Evolutionary conservation across 768 basidiomycete genomes (phyloP), one percentile per base, ranked within the genome.

Genomic region (Lyophyllum atratum): DNA sequence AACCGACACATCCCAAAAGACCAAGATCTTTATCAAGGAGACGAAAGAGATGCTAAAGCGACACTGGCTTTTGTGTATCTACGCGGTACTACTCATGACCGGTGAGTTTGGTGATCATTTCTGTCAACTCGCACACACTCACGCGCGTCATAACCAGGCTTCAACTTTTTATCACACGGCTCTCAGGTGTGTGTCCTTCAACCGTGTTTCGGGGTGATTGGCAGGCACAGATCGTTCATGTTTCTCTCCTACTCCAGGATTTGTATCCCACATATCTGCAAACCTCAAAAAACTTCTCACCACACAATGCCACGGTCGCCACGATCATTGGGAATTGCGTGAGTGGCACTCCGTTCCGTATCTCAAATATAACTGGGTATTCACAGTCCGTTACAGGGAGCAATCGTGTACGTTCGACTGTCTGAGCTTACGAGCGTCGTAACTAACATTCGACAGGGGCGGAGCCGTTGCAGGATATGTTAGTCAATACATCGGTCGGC

Each of bases 51-150:
- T 95, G 92, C 73, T 95, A 28, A 91, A 83, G 74, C 70, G 64
- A 12, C 92, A 97, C 67, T 96, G 93, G 93, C 61, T 85, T 12
- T 68, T 90, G 31, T 93, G 90, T 67, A 85, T 95, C 49, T 95
- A 95, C 65, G 89, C 90, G 1, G 81, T 95, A 19, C 25, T 65
- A 19, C 47, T 65, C 4, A 62, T 62, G 61, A 62, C 64, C 43
- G 64, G 59, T 65, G 14, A 17, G 64, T 45, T 15, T n/a, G 9
- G 7, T 11, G 14, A 8, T 12, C 17, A 24, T 34, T 24, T 43
- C 11, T 22, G 4, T 48, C 25, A 19, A 22, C 25, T 54, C 19
- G 33, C 29, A 4, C 33, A 31, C 3, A 14, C 34, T 50, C 22
- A 40, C 40, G 39, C 26, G 1, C 44, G 19, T 49, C 12, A 15